Evolutionary conservation across 2,329 filamentous ascomycete species (phyloP).

Genomic region (Dothideomycetes sp.): DNA sequence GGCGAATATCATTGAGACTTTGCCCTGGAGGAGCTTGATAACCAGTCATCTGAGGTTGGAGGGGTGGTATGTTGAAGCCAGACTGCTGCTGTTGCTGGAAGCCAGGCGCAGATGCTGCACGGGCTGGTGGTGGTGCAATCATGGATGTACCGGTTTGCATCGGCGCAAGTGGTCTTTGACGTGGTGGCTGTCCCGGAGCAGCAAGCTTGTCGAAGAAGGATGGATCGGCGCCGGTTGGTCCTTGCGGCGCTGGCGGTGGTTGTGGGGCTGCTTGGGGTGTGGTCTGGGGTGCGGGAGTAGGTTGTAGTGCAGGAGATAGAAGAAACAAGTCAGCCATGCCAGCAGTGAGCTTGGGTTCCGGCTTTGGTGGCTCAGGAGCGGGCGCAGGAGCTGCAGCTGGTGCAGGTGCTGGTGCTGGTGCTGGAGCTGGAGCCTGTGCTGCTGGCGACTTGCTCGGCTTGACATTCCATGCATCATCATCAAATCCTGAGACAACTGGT

Average conservation of each 20-base stretch:
- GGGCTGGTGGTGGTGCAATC: slow-evolving; percentile 65
- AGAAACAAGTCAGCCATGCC: slow-evolving; percentile 60
- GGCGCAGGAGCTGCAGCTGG: slow-evolving; percentile 16
- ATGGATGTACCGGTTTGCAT: slow-evolving; percentile 40
- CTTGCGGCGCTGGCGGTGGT: slow-evolving; percentile 28
- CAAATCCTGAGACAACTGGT: slow-evolving; percentile 57
- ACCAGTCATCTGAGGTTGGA: slow-evolving; percentile 81
- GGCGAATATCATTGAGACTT: slow-evolving; percentile 57
- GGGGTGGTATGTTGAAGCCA: slow-evolving; percentile 59
- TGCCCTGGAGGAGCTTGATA: slow-evolving; percentile 55
- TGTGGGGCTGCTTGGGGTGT: slow-evolving; percentile 28
- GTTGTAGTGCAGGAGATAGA: slow-evolving; percentile 48
- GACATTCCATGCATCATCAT: slow-evolving; percentile 95
- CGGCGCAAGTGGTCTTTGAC: slow-evolving; percentile 8
- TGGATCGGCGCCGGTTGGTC: slow-evolving; percentile 27
- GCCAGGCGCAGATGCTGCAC: slow-evolving; percentile 79
- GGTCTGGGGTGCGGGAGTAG: slow-evolving; percentile 37
- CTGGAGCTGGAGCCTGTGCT: slow-evolving; percentile 22
- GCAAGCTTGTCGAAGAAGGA: slow-evolving; percentile 40
- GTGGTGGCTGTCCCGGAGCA: slow-evolving; percentile 14
- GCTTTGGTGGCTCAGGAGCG: slow-evolving; percentile 20
- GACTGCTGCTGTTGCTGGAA: slow-evolving; percentile 52
- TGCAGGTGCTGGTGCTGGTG: slow-evolving; percentile 26
- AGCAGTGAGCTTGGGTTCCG: slow-evolving; percentile 49
- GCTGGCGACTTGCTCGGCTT: slow-evolving; percentile 60